Percentiles rank a stretch among this genome's conserved stretches.
Conservation (phyloP, 805 yeast genomes). For the Saturnispora silvae region DNA sequence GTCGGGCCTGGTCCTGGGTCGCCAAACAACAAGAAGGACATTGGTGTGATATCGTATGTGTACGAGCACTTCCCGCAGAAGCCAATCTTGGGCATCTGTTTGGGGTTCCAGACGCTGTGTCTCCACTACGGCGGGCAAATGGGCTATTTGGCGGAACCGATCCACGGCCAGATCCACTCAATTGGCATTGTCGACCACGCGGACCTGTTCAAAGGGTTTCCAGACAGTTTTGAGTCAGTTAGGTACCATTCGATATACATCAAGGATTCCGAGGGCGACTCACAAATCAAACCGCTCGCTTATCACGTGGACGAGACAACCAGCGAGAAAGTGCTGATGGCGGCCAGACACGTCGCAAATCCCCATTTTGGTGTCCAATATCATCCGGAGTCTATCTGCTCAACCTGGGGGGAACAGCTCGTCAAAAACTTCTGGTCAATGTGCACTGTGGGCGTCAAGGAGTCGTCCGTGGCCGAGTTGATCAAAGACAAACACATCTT, state of each 20-base stretch:
- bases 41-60: conserved; percentile 58
- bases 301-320: conserved; percentile 33
- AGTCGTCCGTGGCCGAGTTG: conserved; percentile 9
- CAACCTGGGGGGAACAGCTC: conserved; percentile 51
- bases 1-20: conserved; percentile 98
- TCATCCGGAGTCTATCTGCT: conserved; percentile 93
- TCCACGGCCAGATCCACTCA: conserved; percentile 77
- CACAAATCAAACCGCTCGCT: conserved; percentile 47
- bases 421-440: conserved; percentile 51
- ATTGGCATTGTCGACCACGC: conserved; percentile 24
- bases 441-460: conserved; percentile 24
- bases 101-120: conserved; percentile 85
- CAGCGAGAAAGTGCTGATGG: conserved; percentile 52
- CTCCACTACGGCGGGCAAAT: conserved; percentile 46
- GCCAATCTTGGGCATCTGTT: conserved; percentile 84
- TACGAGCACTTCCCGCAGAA: conserved; percentile 30
- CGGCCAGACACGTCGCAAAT: conserved; percentile 43
- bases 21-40: conserved; percentile 53
- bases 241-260: conserved; percentile 83
- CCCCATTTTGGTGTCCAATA: conserved; percentile 94
- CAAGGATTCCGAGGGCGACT: conserved; percentile 9
- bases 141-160: conserved; percentile 41
- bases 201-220: conserved; percentile 34
- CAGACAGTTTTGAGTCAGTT: conserved; percentile 49
- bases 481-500: conserved; percentile 18